Conservation (phyloP, 371 early-diverging fungal species). For the Lichtheimia corymbifera region DNA sequence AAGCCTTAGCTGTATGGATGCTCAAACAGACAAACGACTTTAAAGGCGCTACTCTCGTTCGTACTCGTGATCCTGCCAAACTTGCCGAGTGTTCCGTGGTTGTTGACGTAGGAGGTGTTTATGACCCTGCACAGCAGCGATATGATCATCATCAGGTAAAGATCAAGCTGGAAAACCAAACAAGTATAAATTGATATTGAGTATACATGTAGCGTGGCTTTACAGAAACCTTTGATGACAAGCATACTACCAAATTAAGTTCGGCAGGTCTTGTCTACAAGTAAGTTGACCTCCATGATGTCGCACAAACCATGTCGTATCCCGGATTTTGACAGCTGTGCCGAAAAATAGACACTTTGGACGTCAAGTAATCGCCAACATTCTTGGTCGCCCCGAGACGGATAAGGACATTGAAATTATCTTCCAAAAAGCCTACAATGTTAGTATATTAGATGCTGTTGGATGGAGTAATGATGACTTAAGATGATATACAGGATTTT, state of each 20-base stretch:
- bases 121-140: constrained; percentile 75
- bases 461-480: too few relatives aligned
- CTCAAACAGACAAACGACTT: constrained; percentile 74
- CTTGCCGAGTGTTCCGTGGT: constrained; percentile 87
- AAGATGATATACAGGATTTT: constrained; percentile 44
- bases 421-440: constrained; percentile 82
- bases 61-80: constrained; percentile 86
- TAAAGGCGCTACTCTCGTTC: constrained; percentile 71
- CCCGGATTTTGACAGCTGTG: constrained; percentile 3
- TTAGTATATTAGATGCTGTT: constrained; percentile 9
- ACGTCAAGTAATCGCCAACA: constrained; percentile 68
- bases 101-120: constrained; percentile 97
- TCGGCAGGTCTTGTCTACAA: constrained; percentile 92
- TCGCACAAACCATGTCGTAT: not conserved
- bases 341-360: constrained; percentile 75
- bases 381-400: constrained; percentile 56
- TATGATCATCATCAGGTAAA: constrained; percentile 96
- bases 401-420: constrained; percentile 64
- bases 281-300: constrained; percentile 24
- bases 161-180: not conserved
- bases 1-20: constrained; percentile 93
- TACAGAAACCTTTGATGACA: constrained; percentile 80
- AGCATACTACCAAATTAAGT: constrained; percentile 85
- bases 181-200: not conserved
- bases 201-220: constrained; percentile 71